Conservation (phyloP, 495 filamentous ascomycete species). For the Extremus antarcticus region DNA sequence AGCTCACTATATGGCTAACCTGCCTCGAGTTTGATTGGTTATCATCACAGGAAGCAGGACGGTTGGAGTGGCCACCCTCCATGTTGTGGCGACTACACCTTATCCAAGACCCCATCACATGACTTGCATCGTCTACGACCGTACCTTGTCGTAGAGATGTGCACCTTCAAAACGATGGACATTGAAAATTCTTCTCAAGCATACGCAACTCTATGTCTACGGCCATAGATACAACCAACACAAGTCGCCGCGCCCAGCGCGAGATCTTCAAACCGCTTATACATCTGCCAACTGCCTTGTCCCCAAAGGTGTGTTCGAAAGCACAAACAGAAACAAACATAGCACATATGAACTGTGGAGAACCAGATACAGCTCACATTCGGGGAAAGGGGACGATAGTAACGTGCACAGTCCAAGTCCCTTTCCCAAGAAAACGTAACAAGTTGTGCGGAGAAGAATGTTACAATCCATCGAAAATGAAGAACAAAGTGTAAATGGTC, state of each 20-base stretch:
- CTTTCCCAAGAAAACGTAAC: neutral
- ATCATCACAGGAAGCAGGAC: neutral
- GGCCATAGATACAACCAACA: neutral
- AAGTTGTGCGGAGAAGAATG: neutral
- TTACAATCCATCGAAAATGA: neutral
- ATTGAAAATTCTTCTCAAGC: neutral
- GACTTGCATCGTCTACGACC: neutral
- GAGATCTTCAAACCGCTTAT: neutral
- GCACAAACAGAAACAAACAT: neutral
- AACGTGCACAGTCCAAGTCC: neutral
- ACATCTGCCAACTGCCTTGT: neutral
- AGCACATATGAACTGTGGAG: neutral
- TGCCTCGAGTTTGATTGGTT: neutral
- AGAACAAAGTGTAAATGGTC: neutral
- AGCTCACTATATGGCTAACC: neutral
- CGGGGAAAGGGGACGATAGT: neutral
- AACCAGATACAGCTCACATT: neutral
- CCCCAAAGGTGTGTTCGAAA: neutral
- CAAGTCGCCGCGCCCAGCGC: neutral
- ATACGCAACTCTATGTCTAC: neutral
- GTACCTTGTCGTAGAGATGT: neutral
- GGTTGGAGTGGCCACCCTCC: neutral
- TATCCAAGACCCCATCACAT: neutral
- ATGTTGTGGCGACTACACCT: neutral
- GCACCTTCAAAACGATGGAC: neutral